Evolutionary conservation across 169 alveolate species (phyloP).

Genomic region (Cryptosporidium bovis): DNA sequence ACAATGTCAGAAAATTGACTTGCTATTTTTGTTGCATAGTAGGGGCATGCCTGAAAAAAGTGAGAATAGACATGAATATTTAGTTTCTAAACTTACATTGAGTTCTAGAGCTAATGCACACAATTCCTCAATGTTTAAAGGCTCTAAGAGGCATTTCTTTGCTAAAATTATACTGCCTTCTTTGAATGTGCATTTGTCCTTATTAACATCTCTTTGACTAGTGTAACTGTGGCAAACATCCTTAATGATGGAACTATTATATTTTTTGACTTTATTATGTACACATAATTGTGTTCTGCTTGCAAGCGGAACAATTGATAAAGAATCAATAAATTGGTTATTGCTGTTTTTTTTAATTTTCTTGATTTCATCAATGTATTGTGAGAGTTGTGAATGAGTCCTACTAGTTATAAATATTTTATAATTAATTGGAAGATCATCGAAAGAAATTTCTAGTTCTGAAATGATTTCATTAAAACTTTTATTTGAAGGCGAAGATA

Average conservation of each 20-base stretch:
- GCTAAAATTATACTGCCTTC: conserved; percentile 21
- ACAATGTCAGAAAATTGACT: conserved; percentile 79
- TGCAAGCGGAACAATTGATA: conserved; percentile 39
- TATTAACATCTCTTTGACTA: not conserved
- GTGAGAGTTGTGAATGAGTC: conserved; percentile 81
- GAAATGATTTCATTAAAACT: not conserved
- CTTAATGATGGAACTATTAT: conserved; percentile 10
- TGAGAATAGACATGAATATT: not conserved
- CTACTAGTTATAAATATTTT: conserved; percentile 76
- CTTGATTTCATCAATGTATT: conserved; percentile 77
- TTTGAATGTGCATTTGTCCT: conserved; percentile 16
- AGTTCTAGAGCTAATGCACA: conserved; percentile 13
- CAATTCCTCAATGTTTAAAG: conserved; percentile 41
- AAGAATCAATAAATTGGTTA: not conserved
- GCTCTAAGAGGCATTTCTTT: conserved; percentile 17
- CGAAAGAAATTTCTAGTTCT: conserved; percentile 1
- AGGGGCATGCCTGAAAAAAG: conserved; percentile 80
- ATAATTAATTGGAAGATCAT: not conserved
- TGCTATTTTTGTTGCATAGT: conserved; percentile 80
- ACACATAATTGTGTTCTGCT: conserved; percentile 50
- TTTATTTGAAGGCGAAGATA: not conserved
- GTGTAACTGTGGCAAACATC: conserved; percentile 5
- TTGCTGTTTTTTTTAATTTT: conserved; percentile 46
- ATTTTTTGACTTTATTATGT: conserved; percentile 25
- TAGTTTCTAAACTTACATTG: conserved; percentile 33